Base-by-base conservation (phyloP, 2,329 filamentous ascomycete genomes). In the Pseudogymnoascus verrucosus region DNA sequence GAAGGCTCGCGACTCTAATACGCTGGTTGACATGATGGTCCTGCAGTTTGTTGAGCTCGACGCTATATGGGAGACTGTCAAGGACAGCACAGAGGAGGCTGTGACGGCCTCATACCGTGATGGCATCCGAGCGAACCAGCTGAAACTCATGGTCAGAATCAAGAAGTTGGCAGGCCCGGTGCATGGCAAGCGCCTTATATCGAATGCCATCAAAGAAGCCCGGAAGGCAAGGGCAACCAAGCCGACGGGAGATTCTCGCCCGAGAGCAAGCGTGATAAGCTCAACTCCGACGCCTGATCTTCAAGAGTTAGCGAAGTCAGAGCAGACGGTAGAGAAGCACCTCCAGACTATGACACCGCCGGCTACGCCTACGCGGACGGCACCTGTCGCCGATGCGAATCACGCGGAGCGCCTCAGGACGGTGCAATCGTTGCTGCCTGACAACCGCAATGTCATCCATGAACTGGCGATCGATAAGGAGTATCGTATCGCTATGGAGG, bases 11-110 rank as follows among this genome's bases (percentile, higher is more conserved):
- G 90, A 93, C 72, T 90, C 89, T 0, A 87, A 87, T 62, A 87
- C 89, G 0, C 78, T 95, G 4, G 85, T 93, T 62, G 89, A 93
- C 69, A 88, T 91, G 63, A 93, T 95, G 90, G 81, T 93, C n/a
- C 83, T 90, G 70, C 89, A 91, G 67, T 93, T 93, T 74, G 89
- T 93, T 16, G 90, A 92, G 72, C 82, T 95, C 1, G 90, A 95
- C 71, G 88, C 88, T 37, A 93, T 93, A 59, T 89, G 89, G 80
- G 89, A 92, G 72, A 90, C 88, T 2, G 89, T 95, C 72, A 92
- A 91, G 73, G 87, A 91, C 69, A 87, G 87, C 62, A 89, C 86
- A 0, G 86, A 90, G 59, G 86, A 88, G 40, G 84, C 86, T 14
- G 89, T 91, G 2, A 84, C 89, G 0, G 85, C 84, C 16, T 85